A percentile compares a stretch with the other conserved stretches of the same genome.
Evolutionary conservation across 2,329 filamentous ascomycete genomes (phyloP).

Genomic region (Pyricularia pennisetigena): DNA sequence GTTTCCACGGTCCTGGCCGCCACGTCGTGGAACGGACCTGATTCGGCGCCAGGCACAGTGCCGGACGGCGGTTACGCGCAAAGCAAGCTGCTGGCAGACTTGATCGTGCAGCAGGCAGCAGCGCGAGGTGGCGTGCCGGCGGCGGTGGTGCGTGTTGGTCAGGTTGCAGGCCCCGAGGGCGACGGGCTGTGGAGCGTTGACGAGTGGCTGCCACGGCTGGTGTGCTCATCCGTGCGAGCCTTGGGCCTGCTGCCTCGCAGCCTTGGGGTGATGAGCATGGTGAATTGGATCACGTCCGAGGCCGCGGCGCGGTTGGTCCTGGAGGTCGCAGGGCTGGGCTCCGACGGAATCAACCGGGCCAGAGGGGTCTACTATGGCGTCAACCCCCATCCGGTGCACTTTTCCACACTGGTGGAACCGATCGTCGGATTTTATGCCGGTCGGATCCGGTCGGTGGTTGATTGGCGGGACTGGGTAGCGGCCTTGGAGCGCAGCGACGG

Average conservation of each 20-base stretch:
- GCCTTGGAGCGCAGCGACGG: constrained; percentile 27
- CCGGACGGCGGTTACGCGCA: constrained; percentile 25
- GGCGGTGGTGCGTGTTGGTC: constrained; percentile 30
- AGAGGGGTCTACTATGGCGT: constrained; percentile 33
- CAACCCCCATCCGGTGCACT: constrained; percentile 29
- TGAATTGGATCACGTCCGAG: constrained; percentile 44
- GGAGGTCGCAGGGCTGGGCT: constrained; percentile 23
- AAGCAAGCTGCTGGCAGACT: constrained; percentile 25
- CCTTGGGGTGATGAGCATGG: constrained; percentile 27
- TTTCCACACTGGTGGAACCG: constrained; percentile 26
- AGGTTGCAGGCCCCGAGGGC: constrained; percentile 28
- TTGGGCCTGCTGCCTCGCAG: constrained; percentile 31
- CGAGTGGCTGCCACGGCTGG: constrained; percentile 42
- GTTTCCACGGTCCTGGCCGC: constrained; percentile 28
- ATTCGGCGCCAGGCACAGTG: constrained; percentile 13
- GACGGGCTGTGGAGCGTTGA: constrained; percentile 37
- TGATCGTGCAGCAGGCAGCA: constrained; percentile 27
- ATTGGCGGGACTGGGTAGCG: constrained; percentile 31
- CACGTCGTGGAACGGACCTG: constrained; percentile 18
- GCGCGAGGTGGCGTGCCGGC: constrained; percentile 22
- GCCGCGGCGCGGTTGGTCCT: constrained; percentile 30
- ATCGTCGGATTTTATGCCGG: constrained; percentile 27
- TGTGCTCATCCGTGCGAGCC: constrained; percentile 31
- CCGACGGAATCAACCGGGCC: constrained; percentile 14
- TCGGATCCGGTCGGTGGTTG: constrained; percentile 24